phyloP scores from a whole-genome alignment of 208 protist genomes.

The Trypanosoma scelopori region DNA sequence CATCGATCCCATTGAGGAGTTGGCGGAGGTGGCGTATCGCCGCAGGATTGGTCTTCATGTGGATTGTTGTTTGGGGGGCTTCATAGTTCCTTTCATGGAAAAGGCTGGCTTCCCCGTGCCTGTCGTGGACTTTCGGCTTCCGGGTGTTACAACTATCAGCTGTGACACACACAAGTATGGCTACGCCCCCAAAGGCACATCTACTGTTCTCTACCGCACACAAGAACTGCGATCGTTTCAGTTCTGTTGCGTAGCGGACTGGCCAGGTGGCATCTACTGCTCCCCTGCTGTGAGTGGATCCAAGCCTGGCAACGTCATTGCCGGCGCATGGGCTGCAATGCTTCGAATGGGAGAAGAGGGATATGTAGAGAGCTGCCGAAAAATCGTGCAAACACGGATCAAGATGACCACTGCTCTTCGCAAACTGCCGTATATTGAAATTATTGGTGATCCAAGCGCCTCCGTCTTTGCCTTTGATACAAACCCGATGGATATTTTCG shows the following conservation, averaged over 20 bases:
- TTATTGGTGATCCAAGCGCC: constrained; percentile 86
- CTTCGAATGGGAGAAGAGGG: constrained; percentile 89
- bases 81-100: constrained; percentile 96
- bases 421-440: constrained; percentile 61
- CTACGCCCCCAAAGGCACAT: constrained; percentile 97
- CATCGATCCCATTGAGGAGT: constrained; percentile 88
- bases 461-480: constrained; percentile 91
- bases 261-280: constrained; percentile 98
- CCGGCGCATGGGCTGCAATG: constrained; percentile 96
- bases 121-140: constrained; percentile 95
- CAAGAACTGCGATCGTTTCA: constrained; percentile 90
- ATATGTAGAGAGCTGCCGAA: constrained; percentile 78
- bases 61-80: constrained; percentile 98
- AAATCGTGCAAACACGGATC: constrained; percentile 80
- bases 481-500: constrained; percentile 90
- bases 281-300: constrained; percentile 95
- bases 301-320: constrained; percentile 94
- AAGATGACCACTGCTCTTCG: constrained; percentile 71
- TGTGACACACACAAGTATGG: constrained; percentile 99
- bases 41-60: constrained; percentile 97
- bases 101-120: constrained; percentile 86
- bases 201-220: constrained; percentile 93
- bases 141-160: constrained; percentile 98
- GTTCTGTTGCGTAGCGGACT: constrained; percentile 95
- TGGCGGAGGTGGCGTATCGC: constrained; percentile 88